These are phyloP conservation scores for Macrotyloma uniflorum DNA, from an alignment of 306 rosid species.

Conservation along the genomic window DNA sequence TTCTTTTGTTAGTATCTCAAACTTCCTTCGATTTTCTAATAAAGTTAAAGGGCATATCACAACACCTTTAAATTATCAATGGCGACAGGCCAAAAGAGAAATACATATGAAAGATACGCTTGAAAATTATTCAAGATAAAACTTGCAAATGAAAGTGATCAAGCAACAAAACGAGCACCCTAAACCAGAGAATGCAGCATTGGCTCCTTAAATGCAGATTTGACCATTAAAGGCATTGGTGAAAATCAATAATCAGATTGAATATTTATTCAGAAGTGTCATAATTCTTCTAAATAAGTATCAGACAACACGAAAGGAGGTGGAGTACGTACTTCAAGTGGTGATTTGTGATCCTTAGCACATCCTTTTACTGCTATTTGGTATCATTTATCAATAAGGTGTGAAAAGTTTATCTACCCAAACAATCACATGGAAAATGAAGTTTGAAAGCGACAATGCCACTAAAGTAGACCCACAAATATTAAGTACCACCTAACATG, in stretches of 20 bases:
- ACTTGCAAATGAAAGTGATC: neutral
- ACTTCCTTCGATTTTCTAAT: neutral
- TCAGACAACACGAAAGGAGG: neutral
- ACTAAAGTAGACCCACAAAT: slow-evolving; percentile 31
- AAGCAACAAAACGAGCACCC: neutral
- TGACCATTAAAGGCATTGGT: neutral
- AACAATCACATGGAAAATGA: slow-evolving; percentile 35
- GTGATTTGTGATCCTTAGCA: neutral
- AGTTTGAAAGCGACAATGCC: slow-evolving; percentile 32
- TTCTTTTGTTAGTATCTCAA: neutral
- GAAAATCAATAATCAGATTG: neutral
- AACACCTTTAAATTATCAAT: neutral
- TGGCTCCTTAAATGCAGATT: neutral
- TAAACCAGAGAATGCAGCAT: neutral
- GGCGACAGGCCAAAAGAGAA: neutral
- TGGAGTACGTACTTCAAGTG: neutral
- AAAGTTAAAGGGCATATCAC: neutral
- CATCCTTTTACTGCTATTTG: neutral
- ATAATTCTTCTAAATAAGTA: slow-evolving; percentile 3
- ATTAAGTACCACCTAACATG: slow-evolving; percentile 13
- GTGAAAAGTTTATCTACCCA: neutral
- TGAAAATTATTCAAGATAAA: neutral
- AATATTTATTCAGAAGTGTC: neutral
- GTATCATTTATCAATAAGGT: neutral
- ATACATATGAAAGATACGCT: neutral